phyloP scores from a whole-genome alignment of 2,329 filamentous ascomycete genomes.

The Aspergillus sp. region DNA sequence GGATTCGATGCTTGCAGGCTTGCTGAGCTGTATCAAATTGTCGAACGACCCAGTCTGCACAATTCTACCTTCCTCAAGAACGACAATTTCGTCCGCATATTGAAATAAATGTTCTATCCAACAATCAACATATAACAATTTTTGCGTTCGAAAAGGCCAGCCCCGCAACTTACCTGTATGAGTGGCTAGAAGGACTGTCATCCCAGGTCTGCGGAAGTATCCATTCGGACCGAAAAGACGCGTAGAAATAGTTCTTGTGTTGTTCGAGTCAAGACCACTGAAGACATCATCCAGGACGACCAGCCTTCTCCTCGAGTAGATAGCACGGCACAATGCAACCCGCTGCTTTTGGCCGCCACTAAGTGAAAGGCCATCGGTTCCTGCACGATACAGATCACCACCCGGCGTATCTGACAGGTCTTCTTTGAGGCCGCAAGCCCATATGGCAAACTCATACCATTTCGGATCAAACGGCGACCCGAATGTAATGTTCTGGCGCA shows the following conservation, averaged over 20 bases:
- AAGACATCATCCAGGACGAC: slow-evolving; percentile 8
- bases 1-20: background rate
- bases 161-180: slow-evolving; percentile 1
- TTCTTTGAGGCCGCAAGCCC: slow-evolving; percentile 27
- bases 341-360: slow-evolving; percentile 52
- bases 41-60: background rate
- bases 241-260: background rate
- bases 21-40: background rate
- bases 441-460: slow-evolving; percentile 32
- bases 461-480: slow-evolving; percentile 25
- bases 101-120: background rate
- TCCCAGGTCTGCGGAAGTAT: background rate
- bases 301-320: background rate
- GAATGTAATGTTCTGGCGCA: slow-evolving; percentile 29
- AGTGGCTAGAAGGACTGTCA: background rate
- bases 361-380: slow-evolving; percentile 47
- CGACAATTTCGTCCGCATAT: background rate
- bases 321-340: slow-evolving; percentile 24
- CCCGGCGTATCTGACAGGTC: slow-evolving; percentile 32
- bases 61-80: background rate
- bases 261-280: background rate
- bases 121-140: too few species aligned
- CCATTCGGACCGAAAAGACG: background rate
- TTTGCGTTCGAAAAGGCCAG: too few species aligned
- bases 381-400: slow-evolving; percentile 41